phyloP scores from a whole-genome alignment of 305 asterid genomes.

The Fraxinus floribunda region DNA sequence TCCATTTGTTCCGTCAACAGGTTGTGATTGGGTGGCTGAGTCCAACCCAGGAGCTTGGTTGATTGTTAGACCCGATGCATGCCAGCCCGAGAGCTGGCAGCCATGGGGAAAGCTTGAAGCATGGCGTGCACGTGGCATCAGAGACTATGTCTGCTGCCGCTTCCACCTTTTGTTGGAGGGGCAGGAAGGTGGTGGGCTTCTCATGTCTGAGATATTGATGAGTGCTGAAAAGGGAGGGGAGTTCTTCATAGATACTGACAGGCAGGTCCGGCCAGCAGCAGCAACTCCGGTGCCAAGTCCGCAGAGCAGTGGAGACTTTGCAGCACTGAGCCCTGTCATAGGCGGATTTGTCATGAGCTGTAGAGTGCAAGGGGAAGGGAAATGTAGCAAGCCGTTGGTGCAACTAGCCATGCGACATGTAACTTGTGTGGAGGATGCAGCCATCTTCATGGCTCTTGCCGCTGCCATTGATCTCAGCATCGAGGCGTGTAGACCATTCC shows the following conservation, averaged over 20 bases:
- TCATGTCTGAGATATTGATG: slow-evolving; percentile 66
- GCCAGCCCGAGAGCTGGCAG: slow-evolving; percentile 80
- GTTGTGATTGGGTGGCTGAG: slow-evolving; percentile 90
- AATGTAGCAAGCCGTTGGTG: slow-evolving; percentile 72
- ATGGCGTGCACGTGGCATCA: slow-evolving; percentile 81
- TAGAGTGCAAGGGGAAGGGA: slow-evolving; percentile 80
- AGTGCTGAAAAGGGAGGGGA: slow-evolving; percentile 85
- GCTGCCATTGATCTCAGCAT: slow-evolving; percentile 92
- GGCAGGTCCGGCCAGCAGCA: slow-evolving; percentile 43
- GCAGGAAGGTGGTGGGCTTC: slow-evolving; percentile 67
- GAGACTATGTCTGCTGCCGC: slow-evolving; percentile 72
- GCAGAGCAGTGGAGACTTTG: slow-evolving; percentile 78
- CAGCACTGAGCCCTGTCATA: slow-evolving; percentile 54
- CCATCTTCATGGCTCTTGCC: slow-evolving; percentile 90
- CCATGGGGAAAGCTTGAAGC: slow-evolving; percentile 99
- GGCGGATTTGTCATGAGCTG: slow-evolving; percentile 92
- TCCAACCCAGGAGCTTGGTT: slow-evolving; percentile 99
- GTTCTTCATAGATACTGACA: slow-evolving; percentile 73
- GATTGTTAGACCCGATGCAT: slow-evolving; percentile 76
- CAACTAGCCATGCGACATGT: slow-evolving; percentile 85
- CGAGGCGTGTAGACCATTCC: slow-evolving; percentile 81
- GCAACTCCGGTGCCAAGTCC: slow-evolving; percentile 69
- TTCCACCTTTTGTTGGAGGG: slow-evolving; percentile 73
- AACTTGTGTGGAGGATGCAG: slow-evolving; percentile 88
- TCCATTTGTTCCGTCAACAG: slow-evolving; percentile 86